Conservation (phyloP, 352 stramenopile genomes). For the Phytopythium vexans region DNA sequence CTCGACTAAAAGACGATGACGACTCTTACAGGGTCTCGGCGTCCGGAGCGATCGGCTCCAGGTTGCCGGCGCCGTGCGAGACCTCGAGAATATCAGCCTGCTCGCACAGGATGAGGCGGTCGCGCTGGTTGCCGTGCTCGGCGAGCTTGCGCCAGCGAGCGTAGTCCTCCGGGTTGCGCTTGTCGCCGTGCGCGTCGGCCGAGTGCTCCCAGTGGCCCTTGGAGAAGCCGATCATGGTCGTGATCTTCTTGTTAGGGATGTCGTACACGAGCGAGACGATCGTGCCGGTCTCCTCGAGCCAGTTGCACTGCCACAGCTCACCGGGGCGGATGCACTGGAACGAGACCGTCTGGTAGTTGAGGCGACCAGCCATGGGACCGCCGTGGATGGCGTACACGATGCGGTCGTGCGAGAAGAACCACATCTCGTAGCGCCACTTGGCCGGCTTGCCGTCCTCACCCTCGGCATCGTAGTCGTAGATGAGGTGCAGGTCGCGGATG, state of each 20-base stretch:
- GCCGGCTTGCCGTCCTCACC: conserved; percentile 32
- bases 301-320: conserved; percentile 64
- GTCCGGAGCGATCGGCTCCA: conserved; percentile 42
- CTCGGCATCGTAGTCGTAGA: conserved; percentile 56
- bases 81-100: conserved; percentile 47
- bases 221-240: conserved; percentile 50
- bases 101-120: conserved; percentile 49
- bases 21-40: conserved; percentile 36
- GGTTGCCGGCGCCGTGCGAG: conserved; percentile 33
- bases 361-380: conserved; percentile 44
- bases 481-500: conserved; percentile 46
- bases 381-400: conserved; percentile 62
- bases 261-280: conserved; percentile 53
- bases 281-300: conserved; percentile 55
- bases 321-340: conserved; percentile 55
- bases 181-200: conserved; percentile 46
- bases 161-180: conserved; percentile 53
- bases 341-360: conserved; percentile 57
- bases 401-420: conserved; percentile 53
- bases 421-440: conserved; percentile 66
- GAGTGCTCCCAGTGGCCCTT: conserved; percentile 55
- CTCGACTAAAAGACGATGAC: background rate
- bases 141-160: conserved; percentile 50
- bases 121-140: conserved; percentile 37
- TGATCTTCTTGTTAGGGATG: conserved; percentile 46